Percentiles rank a stretch among this genome's conserved stretches.
phyloP scores from a whole-genome alignment of 2,329 filamentous ascomycete species.

The Achaetomium macrosporum region DNA sequence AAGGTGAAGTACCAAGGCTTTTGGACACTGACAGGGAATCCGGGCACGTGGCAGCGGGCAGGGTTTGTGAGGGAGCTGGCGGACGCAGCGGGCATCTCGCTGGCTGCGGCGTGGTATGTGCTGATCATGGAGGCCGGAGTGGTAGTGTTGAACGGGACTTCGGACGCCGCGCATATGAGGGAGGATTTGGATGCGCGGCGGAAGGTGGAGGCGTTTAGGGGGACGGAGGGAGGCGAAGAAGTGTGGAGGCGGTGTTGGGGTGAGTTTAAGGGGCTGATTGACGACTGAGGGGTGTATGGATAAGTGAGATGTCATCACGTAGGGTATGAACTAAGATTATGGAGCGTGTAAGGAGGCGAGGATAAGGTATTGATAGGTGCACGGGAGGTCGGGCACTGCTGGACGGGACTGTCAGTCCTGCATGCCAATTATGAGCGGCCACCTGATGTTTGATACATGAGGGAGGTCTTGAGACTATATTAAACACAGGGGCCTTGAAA shows the following conservation, averaged over 20 bases:
- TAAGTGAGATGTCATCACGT: not conserved
- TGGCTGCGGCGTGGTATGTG: constrained; percentile 21
- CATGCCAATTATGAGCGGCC: no score
- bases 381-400: no score
- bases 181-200: constrained; percentile 42
- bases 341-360: no score
- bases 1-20: constrained; percentile 45
- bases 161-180: constrained; percentile 41
- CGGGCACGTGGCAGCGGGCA: constrained; percentile 31
- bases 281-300: not conserved
- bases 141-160: constrained; percentile 42
- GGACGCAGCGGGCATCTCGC: constrained; percentile 2
- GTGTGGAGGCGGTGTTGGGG: constrained; percentile 45
- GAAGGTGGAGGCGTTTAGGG: constrained; percentile 37
- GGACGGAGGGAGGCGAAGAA: constrained; percentile 32
- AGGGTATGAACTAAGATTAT: no score
- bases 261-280: constrained; percentile 39
- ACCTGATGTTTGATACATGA: no score
- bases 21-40: constrained; percentile 49
- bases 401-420: no score
- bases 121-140: constrained; percentile 16
- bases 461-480: no score
- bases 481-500: no score
- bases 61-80: constrained; percentile 20
- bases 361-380: no score